These are phyloP conservation scores for Nannochloris sp. DNA, from an alignment of 139 green algal genomes.

Conservation along the genomic window DNA sequence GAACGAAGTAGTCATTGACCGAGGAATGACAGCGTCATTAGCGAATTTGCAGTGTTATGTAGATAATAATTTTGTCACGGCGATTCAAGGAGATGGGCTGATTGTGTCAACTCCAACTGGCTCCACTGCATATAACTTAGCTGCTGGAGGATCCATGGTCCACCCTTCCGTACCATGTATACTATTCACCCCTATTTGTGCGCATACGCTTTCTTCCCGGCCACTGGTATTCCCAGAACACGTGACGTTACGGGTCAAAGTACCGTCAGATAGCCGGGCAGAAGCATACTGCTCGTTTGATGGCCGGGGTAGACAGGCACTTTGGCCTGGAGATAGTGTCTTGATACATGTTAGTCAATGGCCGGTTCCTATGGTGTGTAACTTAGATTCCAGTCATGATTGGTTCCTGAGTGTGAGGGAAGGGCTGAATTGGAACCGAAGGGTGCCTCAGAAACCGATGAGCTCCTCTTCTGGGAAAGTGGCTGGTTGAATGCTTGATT, in stretches of 20 bases:
- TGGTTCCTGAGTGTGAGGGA: slow-evolving; percentile 73
- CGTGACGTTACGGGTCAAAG: slow-evolving; percentile 60
- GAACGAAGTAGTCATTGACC: slow-evolving; percentile 86
- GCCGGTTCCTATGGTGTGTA: slow-evolving; percentile 61
- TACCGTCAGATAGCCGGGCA: slow-evolving; percentile 51
- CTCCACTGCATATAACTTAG: slow-evolving; percentile 86
- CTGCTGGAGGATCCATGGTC: slow-evolving; percentile 46
- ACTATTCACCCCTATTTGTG: slow-evolving; percentile 66
- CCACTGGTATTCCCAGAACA: slow-evolving; percentile 64
- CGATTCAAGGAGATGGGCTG: slow-evolving; percentile 69
- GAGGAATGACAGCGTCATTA: slow-evolving; percentile 69
- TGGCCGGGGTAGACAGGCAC: slow-evolving; percentile 36
- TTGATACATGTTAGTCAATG: slow-evolving; percentile 51
- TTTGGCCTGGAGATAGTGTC: slow-evolving; percentile 55
- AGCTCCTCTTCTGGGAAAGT: too few species aligned
- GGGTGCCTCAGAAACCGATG: not conserved
- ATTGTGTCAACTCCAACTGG: slow-evolving; percentile 88
- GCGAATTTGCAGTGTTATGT: slow-evolving; percentile 76
- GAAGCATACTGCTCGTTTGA: slow-evolving; percentile 72
- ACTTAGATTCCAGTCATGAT: slow-evolving; percentile 56
- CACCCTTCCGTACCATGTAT: slow-evolving; percentile 36
- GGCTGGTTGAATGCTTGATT: too few species aligned
- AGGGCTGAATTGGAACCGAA: slow-evolving; percentile 25
- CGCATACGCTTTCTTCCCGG: slow-evolving; percentile 66
- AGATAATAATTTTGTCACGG: slow-evolving; percentile 69